Evolutionary conservation across 208 protist species (phyloP), one percentile per base, ranked within the genome.

Genomic region (Trypanosoma conorhini): DNA sequence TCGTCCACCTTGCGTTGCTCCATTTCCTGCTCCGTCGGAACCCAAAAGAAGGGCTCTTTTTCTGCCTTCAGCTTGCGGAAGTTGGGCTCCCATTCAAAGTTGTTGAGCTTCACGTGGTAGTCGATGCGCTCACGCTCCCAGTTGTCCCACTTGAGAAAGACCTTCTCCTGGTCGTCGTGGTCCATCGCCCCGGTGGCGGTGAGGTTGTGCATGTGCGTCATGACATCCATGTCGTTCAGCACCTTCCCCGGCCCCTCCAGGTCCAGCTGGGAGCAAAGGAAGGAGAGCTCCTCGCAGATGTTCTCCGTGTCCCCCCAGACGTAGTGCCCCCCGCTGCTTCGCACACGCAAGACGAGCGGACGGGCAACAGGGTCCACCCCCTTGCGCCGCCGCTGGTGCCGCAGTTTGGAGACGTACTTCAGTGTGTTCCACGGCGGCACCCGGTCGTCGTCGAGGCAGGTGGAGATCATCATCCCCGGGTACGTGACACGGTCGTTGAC

Each of bases 191-290:
- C 92, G 35, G 88, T 90, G 31, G 77, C 46, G 44, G 88, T 91
- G 62, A 95, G 82, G 78, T 97, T 97, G 71, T 92, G 82, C 85
- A 97, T 93, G 69, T 97, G 92, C 12, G 88, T 97, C 92, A 97
- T 95, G n/a, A 95, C 75, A 70, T 97, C 92, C 88, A 97, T 97
- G 56, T 97, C 92, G 48, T 96, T 93, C 24, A 94, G 76, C 56
- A 89, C 60, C 76, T 93, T 93, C 8, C 87, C 87, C 12, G 87
- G 82, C 3, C 92, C 92, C 68, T 93, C 87, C 13, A 95, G 75
- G 54, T 97, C 92, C 12, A 94, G 56, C 72, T 94, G 88, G 19
- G 85, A 83, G 67, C 86, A 93, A 31, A 97, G 60, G 74, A 97
- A 97, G 8, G 87, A 76, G 24, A 97, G 72, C 77, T 97, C 92